These are phyloP conservation scores for Ophioceras dolichostomum DNA, from an alignment of 2,329 filamentous ascomycete genomes.

Conservation along the genomic window DNA sequence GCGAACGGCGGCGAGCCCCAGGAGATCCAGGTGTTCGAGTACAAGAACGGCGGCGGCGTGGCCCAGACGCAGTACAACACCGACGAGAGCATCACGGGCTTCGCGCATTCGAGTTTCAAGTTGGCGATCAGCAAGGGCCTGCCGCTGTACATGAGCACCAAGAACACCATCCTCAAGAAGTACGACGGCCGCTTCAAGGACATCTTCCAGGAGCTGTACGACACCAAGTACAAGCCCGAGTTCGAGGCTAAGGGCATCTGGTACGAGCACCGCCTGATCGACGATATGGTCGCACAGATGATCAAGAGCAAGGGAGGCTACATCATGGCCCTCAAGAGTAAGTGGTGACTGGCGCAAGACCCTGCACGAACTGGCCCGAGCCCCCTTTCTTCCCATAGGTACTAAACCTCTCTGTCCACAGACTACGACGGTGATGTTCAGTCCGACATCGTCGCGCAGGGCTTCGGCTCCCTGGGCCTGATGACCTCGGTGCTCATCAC, in stretches of 20 bases:
- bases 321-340: slow-evolving; percentile 97
- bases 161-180: slow-evolving; percentile 99
- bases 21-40: slow-evolving; percentile 83
- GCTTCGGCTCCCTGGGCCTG: slow-evolving; percentile 92
- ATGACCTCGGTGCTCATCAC: slow-evolving; percentile 98
- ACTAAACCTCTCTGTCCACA: slow-evolving; percentile 19
- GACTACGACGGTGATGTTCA: slow-evolving; percentile 99
- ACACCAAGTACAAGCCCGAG: slow-evolving; percentile 70
- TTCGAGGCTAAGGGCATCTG: slow-evolving; percentile 91
- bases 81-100: slow-evolving; percentile 85
- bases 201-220: slow-evolving; percentile 96
- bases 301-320: slow-evolving; percentile 96
- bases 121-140: slow-evolving; percentile 75
- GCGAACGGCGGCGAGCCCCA: slow-evolving; percentile 65
- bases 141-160: slow-evolving; percentile 99
- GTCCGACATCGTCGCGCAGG: slow-evolving; percentile 95
- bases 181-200: slow-evolving; percentile 99
- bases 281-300: slow-evolving; percentile 99
- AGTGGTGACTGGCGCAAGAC: slow-evolving; percentile 19
- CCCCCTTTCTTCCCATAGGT: not conserved
- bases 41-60: slow-evolving; percentile 74
- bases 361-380: too few relatives aligned
- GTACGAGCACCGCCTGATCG: slow-evolving; percentile 98
- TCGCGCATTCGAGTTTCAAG: slow-evolving; percentile 95
- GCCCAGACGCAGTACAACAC: slow-evolving; percentile 98